Percentiles rank a stretch among this genome's conserved stretches.
Conservation (phyloP, 371 early-diverging fungal species). For the Rhizomucor miehei region DNA sequence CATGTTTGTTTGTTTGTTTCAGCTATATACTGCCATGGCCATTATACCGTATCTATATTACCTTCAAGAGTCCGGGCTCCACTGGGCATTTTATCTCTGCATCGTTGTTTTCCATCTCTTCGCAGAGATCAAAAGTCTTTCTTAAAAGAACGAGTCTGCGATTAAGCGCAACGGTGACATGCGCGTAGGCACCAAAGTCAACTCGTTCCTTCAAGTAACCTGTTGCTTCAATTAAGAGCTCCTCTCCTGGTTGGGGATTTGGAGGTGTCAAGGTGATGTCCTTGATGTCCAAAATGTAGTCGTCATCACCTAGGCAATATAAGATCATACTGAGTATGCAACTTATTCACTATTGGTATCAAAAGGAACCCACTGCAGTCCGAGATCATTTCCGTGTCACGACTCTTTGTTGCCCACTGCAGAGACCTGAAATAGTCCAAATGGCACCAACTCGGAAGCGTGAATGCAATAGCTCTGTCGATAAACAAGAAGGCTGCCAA, state of each 20-base stretch:
- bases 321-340: background rate
- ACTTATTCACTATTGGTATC: background rate
- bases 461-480: background rate
- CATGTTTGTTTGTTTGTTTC: background rate
- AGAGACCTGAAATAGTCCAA: background rate
- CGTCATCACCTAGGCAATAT: constrained; percentile 7
- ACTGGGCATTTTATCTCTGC: constrained; percentile 20
- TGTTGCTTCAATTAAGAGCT: constrained; percentile 49
- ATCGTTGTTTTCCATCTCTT: constrained; percentile 46
- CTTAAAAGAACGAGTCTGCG: constrained; percentile 42
- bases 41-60: background rate
- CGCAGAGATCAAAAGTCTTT: constrained; percentile 50
- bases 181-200: constrained; percentile 44
- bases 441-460: background rate
- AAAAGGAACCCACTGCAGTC: constrained; percentile 8
- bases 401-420: background rate
- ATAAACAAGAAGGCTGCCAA: background rate
- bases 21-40: too few relatives aligned
- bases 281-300: constrained; percentile 13
- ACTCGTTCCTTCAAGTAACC: constrained; percentile 42
- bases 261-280: constrained; percentile 17
- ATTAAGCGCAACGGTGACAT: constrained; percentile 28
- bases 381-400: constrained; percentile 5
- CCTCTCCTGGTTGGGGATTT: constrained; percentile 55
- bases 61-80: constrained; percentile 11